Base-by-base conservation (phyloP, 1,284 basidiomycete species). In the Pascua sp. region DNA sequence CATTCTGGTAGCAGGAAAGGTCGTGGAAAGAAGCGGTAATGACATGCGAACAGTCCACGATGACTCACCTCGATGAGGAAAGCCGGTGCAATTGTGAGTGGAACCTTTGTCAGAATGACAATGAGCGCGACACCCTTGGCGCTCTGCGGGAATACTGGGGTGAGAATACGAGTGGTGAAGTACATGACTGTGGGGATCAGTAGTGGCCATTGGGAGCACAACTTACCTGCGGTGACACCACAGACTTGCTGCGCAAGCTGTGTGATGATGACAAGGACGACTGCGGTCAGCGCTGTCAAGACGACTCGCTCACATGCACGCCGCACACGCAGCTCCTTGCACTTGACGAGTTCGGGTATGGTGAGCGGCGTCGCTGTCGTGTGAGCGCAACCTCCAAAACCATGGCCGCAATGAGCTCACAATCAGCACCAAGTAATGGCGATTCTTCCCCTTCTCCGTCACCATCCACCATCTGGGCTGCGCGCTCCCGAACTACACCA, bases 61-160 rank as follows among this genome's bases (percentile, higher is more conserved):
- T 7, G 4, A 32, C 24, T 32, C 24, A 32, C 24, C 41, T 75
- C 68, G 57, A 80, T 74, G 36, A 80, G 63, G 56, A 75, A 73
- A 7, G 78, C 76, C 8, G 80, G 77, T 8, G 77, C 62, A 46
- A 77, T 72, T 0, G 80, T 81, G 56, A 79, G 69, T 15, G 77
- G 63, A 36, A 78, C 65, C 61, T 81, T 81, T 59, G 70, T 62
- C 8, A 69, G 42, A 32, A 75, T 67, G 55, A 78, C 66, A 52
- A 65, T 61, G 3, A 78, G 63, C 10, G 76, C 71, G 40, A 77
- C 62, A 15, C 69, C 53, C 16, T 67, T 64, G 1, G 75, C 72
- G 55, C 68, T 67, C 9, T 59, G 57, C 10, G 67, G 63, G 59
- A 78, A 69, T 10, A 77, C 69, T 2, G 73, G 69, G 8, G 69